Base-by-base conservation (phyloP, 2,329 filamentous ascomycete genomes). In the Ophiocordyceps camponoti-saundersi region DNA sequence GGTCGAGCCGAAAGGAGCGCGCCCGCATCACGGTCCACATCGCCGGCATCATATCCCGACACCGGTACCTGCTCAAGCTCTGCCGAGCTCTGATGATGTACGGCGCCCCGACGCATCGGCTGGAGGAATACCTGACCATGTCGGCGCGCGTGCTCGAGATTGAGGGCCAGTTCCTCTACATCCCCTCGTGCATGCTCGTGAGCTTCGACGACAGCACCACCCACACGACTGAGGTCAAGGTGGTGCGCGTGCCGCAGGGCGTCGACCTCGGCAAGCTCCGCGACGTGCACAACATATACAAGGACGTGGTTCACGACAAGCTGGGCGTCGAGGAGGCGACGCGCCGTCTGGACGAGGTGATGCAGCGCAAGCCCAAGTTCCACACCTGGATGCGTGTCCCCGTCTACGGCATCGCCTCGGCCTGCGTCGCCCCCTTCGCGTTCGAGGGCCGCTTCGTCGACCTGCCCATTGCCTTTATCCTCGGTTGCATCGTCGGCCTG, bases 111-210 rank as follows among this genome's bases (percentile, higher is more conserved):
- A 94, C 88, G 0, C 89, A 95, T 65, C 80, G 89, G 12, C 69
- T 95, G 20, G 89, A 95, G 62, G 84, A 94, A 59, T 95, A 94
- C 61, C 81, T 95, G 77, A 80, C 75, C 51, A 93, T 90, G 84
- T 88, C 85, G 10, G 82, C 89, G 1, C 75, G 85, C n/a, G 85
- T 92, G 2, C 73, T 95, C 36, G 85, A 89, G 61, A 89, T 95
- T 16, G 84, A 94, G 53, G 83, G 82, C 6, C 87, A 94, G 56
- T 95, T 92, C 55, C 67, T 95, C 21, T 95, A 95, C 59, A 77
- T 95, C 29, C 88, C 89, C 0, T 85, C 85, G 0, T 93, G 85
- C 57, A 95, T 95, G 89, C 85, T 95, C 48, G 83, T 95, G 58
- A 90, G 86, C 5, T 95, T 95, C 57, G 88, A 85, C 56, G 85